Conservation (phyloP, 2,329 filamentous ascomycete genomes). For the Cladosporium sphaerospermum region DNA sequence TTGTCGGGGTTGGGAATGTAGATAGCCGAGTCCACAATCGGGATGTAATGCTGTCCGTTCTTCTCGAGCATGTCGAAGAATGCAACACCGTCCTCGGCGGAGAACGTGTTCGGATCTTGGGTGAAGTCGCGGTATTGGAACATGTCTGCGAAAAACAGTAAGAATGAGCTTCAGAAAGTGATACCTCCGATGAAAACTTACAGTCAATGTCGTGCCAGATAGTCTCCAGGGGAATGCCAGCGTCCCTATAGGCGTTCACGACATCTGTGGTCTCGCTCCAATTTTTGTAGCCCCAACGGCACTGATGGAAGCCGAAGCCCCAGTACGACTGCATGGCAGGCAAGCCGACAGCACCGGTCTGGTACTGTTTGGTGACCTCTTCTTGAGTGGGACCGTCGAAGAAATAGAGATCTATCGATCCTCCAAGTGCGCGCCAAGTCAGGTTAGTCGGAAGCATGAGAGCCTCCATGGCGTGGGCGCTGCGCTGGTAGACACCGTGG, state of each 20-base stretch:
- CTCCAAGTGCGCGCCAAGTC: constrained; percentile 69
- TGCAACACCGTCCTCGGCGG: constrained; percentile 42
- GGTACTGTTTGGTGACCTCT: constrained; percentile 65
- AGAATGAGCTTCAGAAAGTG: neutral
- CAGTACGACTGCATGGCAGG: constrained; percentile 67
- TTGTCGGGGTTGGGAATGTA: constrained; percentile 69
- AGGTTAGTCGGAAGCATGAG: constrained; percentile 58
- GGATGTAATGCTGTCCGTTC: constrained; percentile 52
- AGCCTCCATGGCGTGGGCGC: constrained; percentile 70
- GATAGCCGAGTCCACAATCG: constrained; percentile 58
- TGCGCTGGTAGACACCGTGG: constrained; percentile 72
- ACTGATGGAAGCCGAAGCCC: constrained; percentile 77
- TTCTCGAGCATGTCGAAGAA: constrained; percentile 50
- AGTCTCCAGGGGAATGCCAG: constrained; percentile 52
- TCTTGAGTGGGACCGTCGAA: constrained; percentile 65
- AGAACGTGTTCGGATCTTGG: constrained; percentile 49
- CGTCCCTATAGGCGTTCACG: constrained; percentile 47
- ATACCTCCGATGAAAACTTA: neutral
- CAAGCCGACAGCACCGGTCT: constrained; percentile 58
- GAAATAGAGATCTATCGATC: constrained; percentile 73
- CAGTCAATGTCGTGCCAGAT: constrained; percentile 43
- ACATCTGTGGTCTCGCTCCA: constrained; percentile 60
- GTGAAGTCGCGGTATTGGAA: constrained; percentile 55
- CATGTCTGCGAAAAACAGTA: constrained; percentile 41
- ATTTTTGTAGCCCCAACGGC: constrained; percentile 73